A percentile compares a stretch with the other conserved stretches of the same genome.
Evolutionary conservation across 495 filamentous ascomycete species (phyloP).

Genomic region (Sordaria brevicollis): DNA sequence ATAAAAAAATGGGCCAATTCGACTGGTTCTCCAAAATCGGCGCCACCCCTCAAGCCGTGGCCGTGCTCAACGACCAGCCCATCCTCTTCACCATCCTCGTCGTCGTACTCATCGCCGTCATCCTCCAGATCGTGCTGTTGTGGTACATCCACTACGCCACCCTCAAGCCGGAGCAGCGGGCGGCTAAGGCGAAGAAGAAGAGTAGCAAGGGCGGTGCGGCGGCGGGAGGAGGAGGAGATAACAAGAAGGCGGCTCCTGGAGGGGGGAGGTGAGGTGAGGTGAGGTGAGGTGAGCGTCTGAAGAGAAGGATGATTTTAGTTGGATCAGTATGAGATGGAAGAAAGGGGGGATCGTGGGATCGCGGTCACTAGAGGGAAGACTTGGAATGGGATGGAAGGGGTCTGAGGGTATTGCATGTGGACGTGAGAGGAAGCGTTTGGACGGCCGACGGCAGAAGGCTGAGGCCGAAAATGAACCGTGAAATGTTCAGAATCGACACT

Average conservation of each 20-base stretch:
- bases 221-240: conserved; percentile 20
- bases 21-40: conserved; percentile 38
- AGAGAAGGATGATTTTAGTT: too few relatives aligned
- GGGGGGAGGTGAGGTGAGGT: background rate
- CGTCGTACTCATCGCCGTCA: conserved; percentile 33
- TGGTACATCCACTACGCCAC: conserved; percentile 44
- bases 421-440: background rate
- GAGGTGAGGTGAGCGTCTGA: background rate
- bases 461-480: too few relatives aligned
- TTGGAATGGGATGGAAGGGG: too few relatives aligned
- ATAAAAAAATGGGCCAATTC: conserved; percentile 33
- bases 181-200: conserved; percentile 33
- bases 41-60: conserved; percentile 37
- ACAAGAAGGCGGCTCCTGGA: background rate
- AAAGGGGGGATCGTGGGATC: too few relatives aligned
- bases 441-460: background rate
- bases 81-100: conserved; percentile 40
- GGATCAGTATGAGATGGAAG: background rate
- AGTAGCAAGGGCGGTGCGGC: conserved; percentile 20
- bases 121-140: conserved; percentile 29
- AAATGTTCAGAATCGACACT: background rate
- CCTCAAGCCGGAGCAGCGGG: conserved; percentile 40
- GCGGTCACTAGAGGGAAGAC: too few relatives aligned
- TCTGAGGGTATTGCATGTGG: too few relatives aligned
- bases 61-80: conserved; percentile 43